Conservation (phyloP, 495 filamentous ascomycete genomes). For the Podospora sp. region DNA sequence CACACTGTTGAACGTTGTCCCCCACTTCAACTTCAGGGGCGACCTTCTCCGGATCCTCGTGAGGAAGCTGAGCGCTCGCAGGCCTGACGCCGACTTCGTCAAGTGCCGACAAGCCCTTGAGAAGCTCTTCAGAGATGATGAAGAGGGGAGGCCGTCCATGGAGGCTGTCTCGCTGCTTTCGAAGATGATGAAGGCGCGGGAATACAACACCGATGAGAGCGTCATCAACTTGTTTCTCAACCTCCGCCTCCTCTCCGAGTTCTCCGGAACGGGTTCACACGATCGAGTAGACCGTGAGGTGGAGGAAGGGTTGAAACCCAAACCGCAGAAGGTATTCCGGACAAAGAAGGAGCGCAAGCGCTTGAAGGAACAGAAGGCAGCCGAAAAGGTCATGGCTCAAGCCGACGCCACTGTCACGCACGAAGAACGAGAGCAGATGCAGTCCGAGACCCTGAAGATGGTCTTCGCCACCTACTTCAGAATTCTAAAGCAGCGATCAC, state of each 20-base stretch:
- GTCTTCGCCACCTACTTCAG: conserved; percentile 95
- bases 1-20: conserved; percentile 72
- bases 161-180: conserved; percentile 83
- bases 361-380: conserved; percentile 76
- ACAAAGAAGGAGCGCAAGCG: conserved; percentile 58
- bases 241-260: conserved; percentile 84
- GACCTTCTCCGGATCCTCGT: conserved; percentile 87
- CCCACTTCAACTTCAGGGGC: conserved; percentile 93
- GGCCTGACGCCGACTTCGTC: conserved; percentile 68
- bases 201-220: conserved; percentile 79
- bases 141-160: conserved; percentile 83
- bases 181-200: conserved; percentile 88
- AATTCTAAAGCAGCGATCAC: conserved; percentile 79
- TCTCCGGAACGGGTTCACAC: conserved; percentile 76
- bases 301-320: conserved; percentile 63
- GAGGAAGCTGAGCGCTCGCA: conserved; percentile 71
- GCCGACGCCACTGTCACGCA: conserved; percentile 89
- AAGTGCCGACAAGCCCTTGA: conserved; percentile 82
- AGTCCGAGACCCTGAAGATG: conserved; percentile 91
- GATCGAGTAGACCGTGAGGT: conserved; percentile 66
- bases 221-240: conserved; percentile 90
- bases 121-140: conserved; percentile 79
- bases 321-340: conserved; percentile 65
- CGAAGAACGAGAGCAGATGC: conserved; percentile 88
- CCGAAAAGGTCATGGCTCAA: conserved; percentile 91